These are phyloP conservation scores for Saitozyma podzolica DNA, from an alignment of 768 basidiomycete genomes.

Conservation along the genomic window DNA sequence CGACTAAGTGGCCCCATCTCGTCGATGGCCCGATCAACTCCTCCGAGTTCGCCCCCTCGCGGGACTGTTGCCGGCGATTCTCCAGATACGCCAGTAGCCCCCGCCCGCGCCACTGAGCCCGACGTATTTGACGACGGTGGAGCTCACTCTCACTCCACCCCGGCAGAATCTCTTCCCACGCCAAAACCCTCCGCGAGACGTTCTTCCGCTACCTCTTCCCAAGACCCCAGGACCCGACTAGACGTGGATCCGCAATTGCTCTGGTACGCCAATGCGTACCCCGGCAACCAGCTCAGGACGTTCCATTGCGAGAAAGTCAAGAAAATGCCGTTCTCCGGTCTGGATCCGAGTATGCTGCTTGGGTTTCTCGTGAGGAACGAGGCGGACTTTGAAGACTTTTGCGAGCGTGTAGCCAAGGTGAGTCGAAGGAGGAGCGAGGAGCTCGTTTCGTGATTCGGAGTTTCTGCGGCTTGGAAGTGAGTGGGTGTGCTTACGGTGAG, in stretches of 20 bases:
- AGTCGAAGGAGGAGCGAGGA: slow-evolving; percentile 45
- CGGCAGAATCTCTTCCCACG: slow-evolving; percentile 16
- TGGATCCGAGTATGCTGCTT: slow-evolving; percentile 96
- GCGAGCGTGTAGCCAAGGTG: slow-evolving; percentile 70
- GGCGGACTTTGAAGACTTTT: slow-evolving; percentile 80
- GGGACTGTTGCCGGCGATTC: neutral
- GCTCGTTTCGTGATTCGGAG: too few relatives aligned
- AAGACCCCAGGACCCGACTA: slow-evolving; percentile 52
- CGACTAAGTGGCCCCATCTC: slow-evolving; percentile 7
- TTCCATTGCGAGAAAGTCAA: slow-evolving; percentile 96
- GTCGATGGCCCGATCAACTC: slow-evolving; percentile 4
- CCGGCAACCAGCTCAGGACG: slow-evolving; percentile 69
- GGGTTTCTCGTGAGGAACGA: slow-evolving; percentile 85
- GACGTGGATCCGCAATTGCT: slow-evolving; percentile 46
- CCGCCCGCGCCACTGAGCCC: neutral
- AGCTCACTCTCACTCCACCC: slow-evolving; percentile 21
- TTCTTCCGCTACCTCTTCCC: slow-evolving; percentile 30
- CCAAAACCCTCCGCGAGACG: too few relatives aligned
- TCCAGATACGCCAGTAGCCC: slow-evolving; percentile 15
- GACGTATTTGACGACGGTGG: slow-evolving; percentile 13
- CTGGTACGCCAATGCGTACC: slow-evolving; percentile 71
- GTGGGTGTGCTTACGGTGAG: neutral
- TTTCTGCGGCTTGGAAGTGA: neutral
- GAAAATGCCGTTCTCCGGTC: slow-evolving; percentile 85
- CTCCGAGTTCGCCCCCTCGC: slow-evolving; percentile 2